Evolutionary conservation across 257 asterid species (phyloP).

Genomic region (Solanum ossicruentum): DNA sequence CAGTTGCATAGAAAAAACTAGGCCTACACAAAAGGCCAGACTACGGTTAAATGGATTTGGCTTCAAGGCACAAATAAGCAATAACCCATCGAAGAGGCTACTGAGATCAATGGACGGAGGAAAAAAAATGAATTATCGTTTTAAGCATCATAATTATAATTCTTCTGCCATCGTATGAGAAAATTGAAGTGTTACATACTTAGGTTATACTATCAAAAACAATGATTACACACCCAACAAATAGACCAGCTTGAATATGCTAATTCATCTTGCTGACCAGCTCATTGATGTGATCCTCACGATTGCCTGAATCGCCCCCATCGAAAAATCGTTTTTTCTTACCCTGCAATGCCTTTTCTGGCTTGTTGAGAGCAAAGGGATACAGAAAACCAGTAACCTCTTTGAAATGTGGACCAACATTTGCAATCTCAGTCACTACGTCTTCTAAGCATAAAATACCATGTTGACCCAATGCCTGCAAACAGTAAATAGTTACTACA

Average conservation of each 20-base stretch:
- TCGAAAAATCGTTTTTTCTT: slow-evolving; percentile 61
- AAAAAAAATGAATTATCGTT: not conserved
- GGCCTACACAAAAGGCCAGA: not conserved
- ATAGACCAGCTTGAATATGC: not conserved
- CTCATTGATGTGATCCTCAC: slow-evolving; percentile 59
- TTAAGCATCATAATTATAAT: not conserved
- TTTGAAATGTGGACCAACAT: slow-evolving; percentile 56
- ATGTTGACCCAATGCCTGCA: slow-evolving; percentile 62
- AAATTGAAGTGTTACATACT: not conserved
- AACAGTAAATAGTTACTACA: not conserved
- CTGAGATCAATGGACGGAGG: not conserved
- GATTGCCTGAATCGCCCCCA: slow-evolving; percentile 92
- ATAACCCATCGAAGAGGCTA: not conserved
- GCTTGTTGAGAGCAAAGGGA: slow-evolving; percentile 67
- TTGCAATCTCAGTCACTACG: slow-evolving; percentile 59
- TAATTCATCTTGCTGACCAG: slow-evolving; percentile 74
- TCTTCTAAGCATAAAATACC: slow-evolving; percentile 77
- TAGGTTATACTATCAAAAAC: not conserved
- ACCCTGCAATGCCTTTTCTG: slow-evolving; percentile 66
- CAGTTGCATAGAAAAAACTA: not conserved
- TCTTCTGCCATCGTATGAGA: not conserved
- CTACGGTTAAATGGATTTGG: not conserved
- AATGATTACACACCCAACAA: not conserved
- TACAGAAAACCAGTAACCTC: slow-evolving; percentile 49
- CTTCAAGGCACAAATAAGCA: not conserved